These are phyloP conservation scores for Lodderomyces orthopsilosis DNA, from an alignment of 1,139 yeast genomes.

Conservation along the genomic window DNA sequence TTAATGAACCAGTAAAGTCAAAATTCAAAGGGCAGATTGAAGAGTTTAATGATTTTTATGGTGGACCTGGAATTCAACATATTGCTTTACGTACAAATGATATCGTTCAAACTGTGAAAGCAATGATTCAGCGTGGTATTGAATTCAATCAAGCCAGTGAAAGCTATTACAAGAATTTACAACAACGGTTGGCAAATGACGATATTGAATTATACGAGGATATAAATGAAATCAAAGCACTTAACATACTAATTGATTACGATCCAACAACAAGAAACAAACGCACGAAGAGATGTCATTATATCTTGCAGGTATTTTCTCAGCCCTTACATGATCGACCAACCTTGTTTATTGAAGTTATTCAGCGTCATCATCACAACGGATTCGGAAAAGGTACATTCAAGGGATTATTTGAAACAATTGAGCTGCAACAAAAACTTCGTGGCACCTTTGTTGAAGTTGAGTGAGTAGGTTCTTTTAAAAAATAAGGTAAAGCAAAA, in stretches of 20 bases:
- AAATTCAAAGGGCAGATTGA: slow-evolving; percentile 71
- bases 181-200: slow-evolving; percentile 36
- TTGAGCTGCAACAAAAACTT: slow-evolving; percentile 58
- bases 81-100: slow-evolving; percentile 64
- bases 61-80: slow-evolving; percentile 84
- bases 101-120: slow-evolving; percentile 55
- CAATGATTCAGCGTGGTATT: slow-evolving; percentile 59
- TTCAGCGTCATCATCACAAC: slow-evolving; percentile 73
- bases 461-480: not conserved
- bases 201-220: slow-evolving; percentile 47
- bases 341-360: slow-evolving; percentile 74
- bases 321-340: slow-evolving; percentile 77
- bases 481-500: not conserved
- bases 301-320: slow-evolving; percentile 74
- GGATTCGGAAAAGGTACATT: slow-evolving; percentile 91
- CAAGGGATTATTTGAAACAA: slow-evolving; percentile 73
- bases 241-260: slow-evolving; percentile 69
- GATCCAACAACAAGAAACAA: slow-evolving; percentile 46
- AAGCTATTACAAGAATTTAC: slow-evolving; percentile 52
- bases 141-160: slow-evolving; percentile 62
- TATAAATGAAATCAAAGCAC: slow-evolving; percentile 32
- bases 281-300: slow-evolving; percentile 44
- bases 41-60: slow-evolving; percentile 71
- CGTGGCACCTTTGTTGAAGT: slow-evolving; percentile 44
- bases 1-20: slow-evolving; percentile 79